A percentile compares a stretch with the other conserved stretches of the same genome.
Conservation (phyloP, 768 basidiomycete species). For the Serendipita sp. region DNA sequence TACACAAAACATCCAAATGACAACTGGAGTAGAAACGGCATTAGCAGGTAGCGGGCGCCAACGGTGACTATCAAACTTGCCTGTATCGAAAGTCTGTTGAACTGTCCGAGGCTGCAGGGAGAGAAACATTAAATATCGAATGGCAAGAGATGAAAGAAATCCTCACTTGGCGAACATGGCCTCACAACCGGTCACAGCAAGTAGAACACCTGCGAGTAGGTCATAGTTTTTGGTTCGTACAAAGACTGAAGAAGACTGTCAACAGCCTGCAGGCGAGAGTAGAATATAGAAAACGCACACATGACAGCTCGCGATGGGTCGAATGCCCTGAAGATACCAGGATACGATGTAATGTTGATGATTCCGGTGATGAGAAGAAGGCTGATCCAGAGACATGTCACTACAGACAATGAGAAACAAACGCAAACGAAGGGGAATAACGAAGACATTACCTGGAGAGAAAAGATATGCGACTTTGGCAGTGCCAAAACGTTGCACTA, state of each 20-base stretch:
- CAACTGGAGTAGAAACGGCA: slow-evolving; percentile 18
- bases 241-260: slow-evolving; percentile 36
- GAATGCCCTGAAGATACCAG: too few species aligned
- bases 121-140: slow-evolving; percentile 23
- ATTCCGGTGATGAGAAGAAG: slow-evolving; percentile 37
- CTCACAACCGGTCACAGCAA: slow-evolving; percentile 52
- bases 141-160: background rate
- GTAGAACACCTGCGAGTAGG: slow-evolving; percentile 42
- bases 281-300: slow-evolving; percentile 31
- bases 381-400: slow-evolving; percentile 40
- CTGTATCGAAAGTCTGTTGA: slow-evolving; percentile 43
- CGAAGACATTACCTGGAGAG: too few species aligned
- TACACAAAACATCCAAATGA: slow-evolving; percentile 39
- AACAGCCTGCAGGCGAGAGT: slow-evolving; percentile 44
- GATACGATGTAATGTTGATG: slow-evolving; percentile 35
- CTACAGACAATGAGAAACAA: slow-evolving; percentile 14
- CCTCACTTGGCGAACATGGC: slow-evolving; percentile 50
- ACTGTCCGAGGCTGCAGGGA: slow-evolving; percentile 28
- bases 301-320: too few species aligned
- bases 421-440: slow-evolving; percentile 25
- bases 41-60: background rate
- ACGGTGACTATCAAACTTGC: slow-evolving; percentile 16
- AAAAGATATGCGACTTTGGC: slow-evolving; percentile 30
- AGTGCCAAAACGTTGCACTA: slow-evolving; percentile 45
- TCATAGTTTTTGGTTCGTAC: slow-evolving; percentile 47